Conservation (phyloP, 306 rosid genomes). For the Lathyrus tuberosus region DNA sequence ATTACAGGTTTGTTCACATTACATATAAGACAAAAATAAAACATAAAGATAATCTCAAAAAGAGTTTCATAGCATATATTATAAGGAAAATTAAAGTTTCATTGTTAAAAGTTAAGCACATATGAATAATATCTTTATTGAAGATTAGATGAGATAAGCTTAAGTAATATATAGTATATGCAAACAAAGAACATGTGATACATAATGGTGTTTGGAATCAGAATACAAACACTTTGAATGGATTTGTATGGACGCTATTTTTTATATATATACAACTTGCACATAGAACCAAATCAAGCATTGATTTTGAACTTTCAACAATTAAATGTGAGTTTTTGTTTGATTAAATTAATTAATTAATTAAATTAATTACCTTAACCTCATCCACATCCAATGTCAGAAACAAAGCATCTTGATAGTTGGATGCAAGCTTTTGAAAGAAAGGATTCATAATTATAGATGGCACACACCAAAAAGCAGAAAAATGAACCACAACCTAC, state of each 20-base stretch:
- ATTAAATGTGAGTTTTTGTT: no score
- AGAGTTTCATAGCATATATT: not conserved
- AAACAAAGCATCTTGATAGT: slow-evolving; percentile 42
- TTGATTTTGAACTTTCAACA: not conserved
- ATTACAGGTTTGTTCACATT: not conserved
- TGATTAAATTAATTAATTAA: no score
- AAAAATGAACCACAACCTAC: slow-evolving; percentile 58
- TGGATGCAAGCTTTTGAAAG: slow-evolving; percentile 51
- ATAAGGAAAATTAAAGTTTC: slow-evolving; percentile 5
- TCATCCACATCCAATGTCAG: slow-evolving; percentile 59
- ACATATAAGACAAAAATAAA: slow-evolving; percentile 16
- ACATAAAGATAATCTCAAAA: slow-evolving; percentile 23
- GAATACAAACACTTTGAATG: slow-evolving; percentile 29
- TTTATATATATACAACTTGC: slow-evolving; percentile 7
- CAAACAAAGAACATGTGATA: slow-evolving; percentile 23
- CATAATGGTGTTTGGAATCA: slow-evolving; percentile 36
- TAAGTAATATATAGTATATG: slow-evolving; percentile 9
- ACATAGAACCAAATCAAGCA: slow-evolving; percentile 17
- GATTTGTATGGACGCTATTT: slow-evolving; percentile 21
- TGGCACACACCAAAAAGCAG: slow-evolving; percentile 61
- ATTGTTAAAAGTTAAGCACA: slow-evolving; percentile 18
- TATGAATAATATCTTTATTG: slow-evolving; percentile 4
- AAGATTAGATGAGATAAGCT: slow-evolving; percentile 40
- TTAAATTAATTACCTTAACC: slow-evolving; percentile 44
- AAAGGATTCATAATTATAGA: slow-evolving; percentile 48